Evolutionary conservation across 2,329 filamentous ascomycete species (phyloP).

Genomic region (Metarhizium brunneum): DNA sequence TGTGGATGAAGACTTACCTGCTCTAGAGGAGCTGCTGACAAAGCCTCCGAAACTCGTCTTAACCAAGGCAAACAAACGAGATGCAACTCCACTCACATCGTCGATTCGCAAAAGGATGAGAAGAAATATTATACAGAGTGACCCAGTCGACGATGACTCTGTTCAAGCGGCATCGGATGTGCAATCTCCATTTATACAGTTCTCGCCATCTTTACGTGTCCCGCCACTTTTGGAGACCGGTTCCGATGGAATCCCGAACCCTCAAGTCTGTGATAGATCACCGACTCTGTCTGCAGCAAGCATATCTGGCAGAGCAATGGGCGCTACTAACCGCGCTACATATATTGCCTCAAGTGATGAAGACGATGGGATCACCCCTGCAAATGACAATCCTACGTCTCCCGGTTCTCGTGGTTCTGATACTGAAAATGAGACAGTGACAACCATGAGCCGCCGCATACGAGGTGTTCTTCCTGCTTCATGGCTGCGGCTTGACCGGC

Average conservation of each 20-base stretch:
- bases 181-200: background rate
- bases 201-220: background rate
- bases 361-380: background rate
- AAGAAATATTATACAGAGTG: slow-evolving; percentile 21
- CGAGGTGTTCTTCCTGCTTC: slow-evolving; percentile 58
- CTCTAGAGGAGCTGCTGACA: slow-evolving; percentile 24
- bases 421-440: slow-evolving; percentile 32
- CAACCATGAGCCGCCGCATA: slow-evolving; percentile 36
- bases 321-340: background rate
- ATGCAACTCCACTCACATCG: slow-evolving; percentile 14
- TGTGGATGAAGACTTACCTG: slow-evolving; percentile 27
- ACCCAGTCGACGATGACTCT: slow-evolving; percentile 16
- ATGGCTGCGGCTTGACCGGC: slow-evolving; percentile 52
- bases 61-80: slow-evolving; percentile 14
- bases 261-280: background rate
- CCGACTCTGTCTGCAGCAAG: background rate
- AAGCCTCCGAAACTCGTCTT: slow-evolving; percentile 9
- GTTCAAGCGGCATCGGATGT: background rate
- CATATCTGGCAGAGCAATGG: background rate
- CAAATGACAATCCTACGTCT: background rate
- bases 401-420: slow-evolving; percentile 19
- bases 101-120: slow-evolving; percentile 21
- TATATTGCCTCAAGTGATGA: background rate
- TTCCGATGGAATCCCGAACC: background rate
- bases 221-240: background rate